phyloP scores from a whole-genome alignment of 2,329 filamentous ascomycete genomes.

The Colletotrichum somersetense region DNA sequence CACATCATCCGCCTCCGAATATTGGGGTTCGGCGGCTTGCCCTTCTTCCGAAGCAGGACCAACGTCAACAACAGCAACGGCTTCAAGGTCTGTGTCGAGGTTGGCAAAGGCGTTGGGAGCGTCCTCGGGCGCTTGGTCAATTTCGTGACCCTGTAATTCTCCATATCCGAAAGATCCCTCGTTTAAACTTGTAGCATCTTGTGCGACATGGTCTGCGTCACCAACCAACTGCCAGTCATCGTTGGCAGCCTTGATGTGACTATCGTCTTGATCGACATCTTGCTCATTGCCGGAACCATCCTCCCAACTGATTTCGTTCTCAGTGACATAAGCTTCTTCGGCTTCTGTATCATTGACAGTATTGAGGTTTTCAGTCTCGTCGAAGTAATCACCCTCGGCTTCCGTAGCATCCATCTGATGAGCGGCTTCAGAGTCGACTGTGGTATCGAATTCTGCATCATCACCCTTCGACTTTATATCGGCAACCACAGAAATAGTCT shows the following conservation, averaged over 20 bases:
- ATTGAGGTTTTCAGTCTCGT: conserved; percentile 3
- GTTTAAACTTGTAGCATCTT: conserved; percentile 42
- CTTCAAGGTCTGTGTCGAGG: not conserved
- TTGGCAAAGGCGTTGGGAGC: conserved; percentile 43
- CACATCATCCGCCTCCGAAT: conserved; percentile 32
- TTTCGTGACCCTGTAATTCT: conserved; percentile 18
- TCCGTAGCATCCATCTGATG: not conserved
- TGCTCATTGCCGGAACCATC: conserved; percentile 24
- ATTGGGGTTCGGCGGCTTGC: conserved; percentile 17
- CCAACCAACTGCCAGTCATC: conserved; percentile 33
- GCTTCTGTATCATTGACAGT: not conserved
- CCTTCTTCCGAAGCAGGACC: conserved; percentile 32
- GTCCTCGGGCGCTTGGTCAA: conserved; percentile 42
- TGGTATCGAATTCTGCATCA: not conserved
- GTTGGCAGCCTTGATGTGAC: not conserved
- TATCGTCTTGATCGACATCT: conserved; percentile 1
- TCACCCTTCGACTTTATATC: conserved; percentile 11
- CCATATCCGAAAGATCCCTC: conserved; percentile 19
- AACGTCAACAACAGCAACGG: not conserved
- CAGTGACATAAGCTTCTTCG: conserved; percentile 9
- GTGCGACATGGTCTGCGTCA: conserved; percentile 7
- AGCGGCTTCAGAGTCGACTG: not conserved
- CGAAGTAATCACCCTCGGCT: conserved; percentile 9
- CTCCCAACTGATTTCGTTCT: conserved; percentile 44
- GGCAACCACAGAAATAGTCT: not conserved